Evolutionary conservation across 306 rosid species (phyloP).

Genomic region (Adenanthera pavonina): DNA sequence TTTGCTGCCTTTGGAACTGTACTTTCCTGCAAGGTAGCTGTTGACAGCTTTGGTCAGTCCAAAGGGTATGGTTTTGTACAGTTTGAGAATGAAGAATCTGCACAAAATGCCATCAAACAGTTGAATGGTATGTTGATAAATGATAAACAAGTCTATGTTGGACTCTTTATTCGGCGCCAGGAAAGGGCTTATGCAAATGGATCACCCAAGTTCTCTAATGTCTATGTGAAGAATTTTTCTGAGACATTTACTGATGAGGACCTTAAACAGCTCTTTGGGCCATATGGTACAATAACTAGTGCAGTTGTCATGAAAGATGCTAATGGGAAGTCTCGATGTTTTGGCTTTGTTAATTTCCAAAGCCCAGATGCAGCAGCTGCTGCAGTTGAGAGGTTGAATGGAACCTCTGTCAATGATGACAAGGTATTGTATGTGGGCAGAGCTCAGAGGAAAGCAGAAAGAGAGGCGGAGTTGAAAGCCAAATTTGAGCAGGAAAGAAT

Average conservation of each 20-base stretch:
- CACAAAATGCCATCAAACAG: constrained; percentile 60
- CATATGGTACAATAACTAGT: constrained; percentile 73
- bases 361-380: constrained; percentile 60
- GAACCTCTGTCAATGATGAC: constrained; percentile 54
- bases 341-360: constrained; percentile 84
- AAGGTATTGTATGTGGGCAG: constrained; percentile 73
- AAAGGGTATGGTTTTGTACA: constrained; percentile 89
- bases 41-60: constrained; percentile 70
- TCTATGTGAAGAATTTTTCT: constrained; percentile 75
- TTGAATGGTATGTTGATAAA: constrained; percentile 83
- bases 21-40: constrained; percentile 85
- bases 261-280: constrained; percentile 53
- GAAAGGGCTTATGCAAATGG: constrained; percentile 62
- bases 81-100: constrained; percentile 71
- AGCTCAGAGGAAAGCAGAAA: constrained; percentile 78
- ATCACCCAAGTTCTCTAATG: constrained; percentile 69
- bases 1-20: constrained; percentile 77
- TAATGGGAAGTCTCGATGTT: constrained; percentile 75
- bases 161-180: constrained; percentile 60
- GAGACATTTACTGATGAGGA: constrained; percentile 64
- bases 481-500: constrained; percentile 78
- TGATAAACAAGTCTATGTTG: constrained; percentile 74
- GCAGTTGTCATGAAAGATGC: constrained; percentile 64
- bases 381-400: constrained; percentile 78
- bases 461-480: constrained; percentile 76